phyloP scores from a whole-genome alignment of 148 eudicot genomes.

The Cornus suecica region DNA sequence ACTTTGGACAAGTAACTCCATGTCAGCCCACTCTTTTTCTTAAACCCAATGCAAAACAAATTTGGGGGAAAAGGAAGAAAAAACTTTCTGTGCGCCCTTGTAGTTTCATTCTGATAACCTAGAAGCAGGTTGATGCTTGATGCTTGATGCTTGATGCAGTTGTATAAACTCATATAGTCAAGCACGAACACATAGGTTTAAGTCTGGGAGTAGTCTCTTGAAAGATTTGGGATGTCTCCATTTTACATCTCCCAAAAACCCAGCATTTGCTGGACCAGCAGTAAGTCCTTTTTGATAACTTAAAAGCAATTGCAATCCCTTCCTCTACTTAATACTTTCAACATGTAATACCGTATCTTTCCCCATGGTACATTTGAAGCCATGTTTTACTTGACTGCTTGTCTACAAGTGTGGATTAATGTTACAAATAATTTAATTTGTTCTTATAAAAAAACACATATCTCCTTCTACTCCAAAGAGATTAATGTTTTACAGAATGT shows the following conservation, averaged over 20 bases:
- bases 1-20: neutral
- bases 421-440: neutral
- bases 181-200: too few relatives aligned
- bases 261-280: too few relatives aligned
- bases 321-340: neutral
- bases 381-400: neutral
- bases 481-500: constrained; percentile 3
- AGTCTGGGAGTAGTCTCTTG: too few relatives aligned
- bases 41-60: neutral
- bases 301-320: neutral
- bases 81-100: neutral
- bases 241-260: too few relatives aligned
- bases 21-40: neutral
- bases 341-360: neutral
- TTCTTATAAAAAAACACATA: neutral
- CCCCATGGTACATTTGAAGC: neutral
- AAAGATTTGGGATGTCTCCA: too few relatives aligned
- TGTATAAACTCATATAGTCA: too few relatives aligned
- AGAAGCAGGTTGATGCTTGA: neutral
- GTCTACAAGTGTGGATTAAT: neutral
- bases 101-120: neutral
- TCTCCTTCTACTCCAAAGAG: neutral
- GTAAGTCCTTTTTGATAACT: neutral
- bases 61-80: neutral
- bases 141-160: too few relatives aligned